These are phyloP conservation scores for Theobroma cacao DNA, from an alignment of 345 rosid genomes.

Conservation along the genomic window DNA sequence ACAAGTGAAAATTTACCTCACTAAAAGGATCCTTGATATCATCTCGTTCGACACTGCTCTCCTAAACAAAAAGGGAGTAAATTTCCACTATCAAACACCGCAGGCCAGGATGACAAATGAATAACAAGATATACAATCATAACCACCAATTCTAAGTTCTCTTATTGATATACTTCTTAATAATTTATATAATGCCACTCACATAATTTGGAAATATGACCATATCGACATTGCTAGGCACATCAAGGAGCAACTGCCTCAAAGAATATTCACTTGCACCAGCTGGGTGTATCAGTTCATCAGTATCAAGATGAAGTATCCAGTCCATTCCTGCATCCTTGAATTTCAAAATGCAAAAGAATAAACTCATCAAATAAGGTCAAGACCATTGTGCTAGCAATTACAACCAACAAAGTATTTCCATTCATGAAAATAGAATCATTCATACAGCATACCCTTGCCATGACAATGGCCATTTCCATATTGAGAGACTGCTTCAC, in stretches of 20 bases:
- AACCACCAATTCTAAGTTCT: not conserved
- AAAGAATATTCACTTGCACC: slow-evolving; percentile 89
- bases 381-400: not conserved
- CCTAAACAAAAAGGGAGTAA: slow-evolving; percentile 37
- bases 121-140: not conserved
- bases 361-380: slow-evolving; percentile 13
- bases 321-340: slow-evolving; percentile 88
- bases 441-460: slow-evolving; percentile 69
- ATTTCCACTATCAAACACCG: not conserved
- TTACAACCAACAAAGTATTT: slow-evolving; percentile 19
- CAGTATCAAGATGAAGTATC: slow-evolving; percentile 97
- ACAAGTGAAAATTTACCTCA: slow-evolving; percentile 51
- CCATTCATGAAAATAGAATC: not conserved
- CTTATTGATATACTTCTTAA: not conserved
- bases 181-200: slow-evolving; percentile 38
- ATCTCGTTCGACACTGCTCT: slow-evolving; percentile 87
- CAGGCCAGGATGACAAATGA: slow-evolving; percentile 10
- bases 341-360: slow-evolving; percentile 14
- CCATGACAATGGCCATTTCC: slow-evolving; percentile 99
- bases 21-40: slow-evolving; percentile 88
- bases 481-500: slow-evolving; percentile 98
- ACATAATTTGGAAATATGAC: slow-evolving; percentile 95
- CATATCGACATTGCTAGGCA: slow-evolving; percentile 86
- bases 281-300: slow-evolving; percentile 88
- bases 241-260: slow-evolving; percentile 76